Conservation (phyloP, 2,329 filamentous ascomycete species). For the Chaetomium strumarium region DNA sequence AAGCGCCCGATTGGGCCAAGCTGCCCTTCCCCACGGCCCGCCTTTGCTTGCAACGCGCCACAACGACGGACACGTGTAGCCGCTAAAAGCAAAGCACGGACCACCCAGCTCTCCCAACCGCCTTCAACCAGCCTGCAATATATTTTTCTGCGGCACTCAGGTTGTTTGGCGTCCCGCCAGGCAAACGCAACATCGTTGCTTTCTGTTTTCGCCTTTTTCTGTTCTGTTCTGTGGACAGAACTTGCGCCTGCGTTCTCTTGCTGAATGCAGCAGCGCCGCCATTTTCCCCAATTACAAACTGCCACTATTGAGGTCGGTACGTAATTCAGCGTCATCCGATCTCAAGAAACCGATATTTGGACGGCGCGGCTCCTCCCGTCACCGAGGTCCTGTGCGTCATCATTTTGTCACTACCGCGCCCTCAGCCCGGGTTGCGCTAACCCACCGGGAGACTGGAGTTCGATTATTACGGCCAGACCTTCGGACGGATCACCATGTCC, state of each 20-base stretch:
- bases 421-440: no score
- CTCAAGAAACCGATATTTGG: no score
- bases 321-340: no score
- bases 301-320: no score
- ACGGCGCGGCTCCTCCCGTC: no score
- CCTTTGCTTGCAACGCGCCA: constrained; percentile 12
- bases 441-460: no score
- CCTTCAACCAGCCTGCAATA: constrained; percentile 7
- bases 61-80: constrained; percentile 20
- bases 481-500: constrained; percentile 19
- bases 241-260: constrained; percentile 1
- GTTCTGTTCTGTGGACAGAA: not conserved
- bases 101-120: constrained; percentile 16
- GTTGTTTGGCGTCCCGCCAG: no score
- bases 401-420: no score
- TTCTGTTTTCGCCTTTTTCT: not conserved
- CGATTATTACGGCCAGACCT: not conserved
- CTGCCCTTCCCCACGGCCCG: not conserved
- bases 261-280: constrained; percentile 5
- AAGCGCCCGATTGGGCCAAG: not conserved
- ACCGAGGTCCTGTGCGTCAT: no score
- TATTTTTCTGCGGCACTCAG: constrained; percentile 2
- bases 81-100: constrained; percentile 14
- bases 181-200: constrained; percentile 6
- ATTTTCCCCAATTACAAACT: no score